These are phyloP conservation scores for Cyberlindnera mrakii DNA, from an alignment of 805 yeast genomes.

Conservation along the genomic window DNA sequence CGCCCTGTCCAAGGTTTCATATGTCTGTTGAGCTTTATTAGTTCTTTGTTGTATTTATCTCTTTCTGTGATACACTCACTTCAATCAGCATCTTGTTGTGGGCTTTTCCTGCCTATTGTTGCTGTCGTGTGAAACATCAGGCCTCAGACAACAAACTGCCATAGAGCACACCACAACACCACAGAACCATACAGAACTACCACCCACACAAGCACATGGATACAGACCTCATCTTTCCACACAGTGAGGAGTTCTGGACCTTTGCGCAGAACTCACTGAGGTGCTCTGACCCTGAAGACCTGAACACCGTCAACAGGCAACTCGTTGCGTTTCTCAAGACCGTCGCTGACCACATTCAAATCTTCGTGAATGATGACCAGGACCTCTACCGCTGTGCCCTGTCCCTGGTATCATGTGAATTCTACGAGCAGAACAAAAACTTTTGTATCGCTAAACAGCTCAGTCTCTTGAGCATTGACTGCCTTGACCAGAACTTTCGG, in stretches of 20 bases:
- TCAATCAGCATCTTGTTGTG: not conserved
- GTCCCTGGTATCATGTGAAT: conserved; percentile 25
- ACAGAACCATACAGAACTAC: not conserved
- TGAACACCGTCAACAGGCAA: conserved; percentile 12
- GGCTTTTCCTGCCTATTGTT: no score
- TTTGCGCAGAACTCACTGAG: conserved; percentile 11
- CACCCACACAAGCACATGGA: conserved; percentile 6
- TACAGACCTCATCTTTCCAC: conserved; percentile 17
- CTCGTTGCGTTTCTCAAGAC: conserved; percentile 19
- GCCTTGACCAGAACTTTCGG: conserved; percentile 31
- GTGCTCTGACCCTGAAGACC: conserved; percentile 6
- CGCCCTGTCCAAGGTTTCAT: conserved; percentile 39
- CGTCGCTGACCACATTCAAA: conserved; percentile 20
- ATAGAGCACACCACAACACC: no score
- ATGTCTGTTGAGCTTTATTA: conserved; percentile 2
- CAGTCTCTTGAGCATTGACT: conserved; percentile 34
- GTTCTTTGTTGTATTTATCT: not conserved
- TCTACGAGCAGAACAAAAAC: conserved; percentile 31
- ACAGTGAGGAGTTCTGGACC: conserved; percentile 18
- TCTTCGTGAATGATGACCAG: conserved; percentile 21
- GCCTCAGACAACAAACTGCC: no score
- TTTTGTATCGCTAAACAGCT: conserved; percentile 47
- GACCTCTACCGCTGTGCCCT: conserved; percentile 32
- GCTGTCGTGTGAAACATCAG: no score
- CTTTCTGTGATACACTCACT: not conserved